Conservation (phyloP, 371 early-diverging fungal species). For the Encephalitozoon intestinalis region DNA sequence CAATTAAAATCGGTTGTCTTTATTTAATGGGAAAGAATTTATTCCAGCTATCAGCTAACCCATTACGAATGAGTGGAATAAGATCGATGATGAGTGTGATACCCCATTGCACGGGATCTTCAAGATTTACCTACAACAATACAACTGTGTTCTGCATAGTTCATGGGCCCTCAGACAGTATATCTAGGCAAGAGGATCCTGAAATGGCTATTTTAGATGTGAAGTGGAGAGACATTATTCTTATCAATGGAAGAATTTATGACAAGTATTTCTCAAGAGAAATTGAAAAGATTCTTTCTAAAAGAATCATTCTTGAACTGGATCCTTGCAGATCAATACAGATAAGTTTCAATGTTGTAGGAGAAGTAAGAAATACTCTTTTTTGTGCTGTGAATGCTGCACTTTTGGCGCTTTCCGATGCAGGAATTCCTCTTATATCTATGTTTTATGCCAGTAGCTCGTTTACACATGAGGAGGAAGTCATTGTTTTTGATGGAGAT, state of each 20-base stretch:
- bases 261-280: conserved; percentile 23
- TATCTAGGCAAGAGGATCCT: not conserved
- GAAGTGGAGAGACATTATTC: not conserved
- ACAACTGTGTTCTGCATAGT: conserved; percentile 23
- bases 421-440: conserved; percentile 39
- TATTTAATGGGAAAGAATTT: not conserved
- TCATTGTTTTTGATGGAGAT: conserved; percentile 17
- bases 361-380: conserved; percentile 12
- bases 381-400: conserved; percentile 41
- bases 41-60: not conserved
- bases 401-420: conserved; percentile 23
- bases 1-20: not conserved
- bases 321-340: conserved; percentile 16
- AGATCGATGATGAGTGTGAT: conserved; percentile 8
- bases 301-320: conserved; percentile 11
- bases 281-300: conserved; percentile 1
- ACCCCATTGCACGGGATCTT: conserved; percentile 8
- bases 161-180: not conserved
- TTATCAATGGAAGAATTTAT: conserved; percentile 1
- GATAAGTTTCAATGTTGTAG: not conserved
- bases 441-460: conserved; percentile 30
- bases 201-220: conserved; percentile 1
- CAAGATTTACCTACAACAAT: conserved; percentile 14
- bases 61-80: not conserved
- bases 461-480: conserved; percentile 28